Evolutionary conservation across 768 basidiomycete species (phyloP), one percentile per base, ranked within the genome.

Genomic region (Suillus discolor): DNA sequence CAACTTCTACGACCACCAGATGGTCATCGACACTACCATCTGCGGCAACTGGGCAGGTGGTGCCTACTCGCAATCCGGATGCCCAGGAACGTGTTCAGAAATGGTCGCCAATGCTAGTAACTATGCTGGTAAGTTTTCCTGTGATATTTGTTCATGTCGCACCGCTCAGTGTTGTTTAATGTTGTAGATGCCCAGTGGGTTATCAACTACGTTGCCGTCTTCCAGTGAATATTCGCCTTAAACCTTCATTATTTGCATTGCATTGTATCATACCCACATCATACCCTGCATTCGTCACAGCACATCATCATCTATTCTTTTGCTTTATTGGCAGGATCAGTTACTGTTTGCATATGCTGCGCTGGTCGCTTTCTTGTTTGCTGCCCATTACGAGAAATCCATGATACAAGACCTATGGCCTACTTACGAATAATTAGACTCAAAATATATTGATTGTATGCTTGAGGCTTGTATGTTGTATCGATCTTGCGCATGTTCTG

Each of bases 141-240:
- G 66, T 67, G n/a, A 18, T 28, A 34, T 16, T 18, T 16, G 0
- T 25, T 59, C 15, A 39, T 18, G 23, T 39, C 38, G 16, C 23
- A 39, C 9, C 23, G 38, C 38, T 59, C 16, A 41, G 23, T 73
- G 42, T 25, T 9, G 7, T 51, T 51, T 31, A 9, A 53, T 53
- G 7, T 7, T 60, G 18, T 68, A 88, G 86, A 77, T 70, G 85
- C 87, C 13, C 75, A 83, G 72, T 88, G 86, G 86, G 76, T 79
- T 65, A 78, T 89, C 73, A 85, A 85, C 70, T 87, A 83, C 70
- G 77, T 88, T 63, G 82, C 84, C 41, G 82, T 86, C 55, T 88
- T 84, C 75, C 78, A 84, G 62, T 75, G 61, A 66, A 59, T 20
- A 16, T n/a, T 39, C 23, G 7, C 16, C 16, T 41, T 25, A 59